Percentiles rank a stretch among this genome's conserved stretches.
Evolutionary conservation across 208 protist species (phyloP).

Genomic region (Trypanosoma boissoni): DNA sequence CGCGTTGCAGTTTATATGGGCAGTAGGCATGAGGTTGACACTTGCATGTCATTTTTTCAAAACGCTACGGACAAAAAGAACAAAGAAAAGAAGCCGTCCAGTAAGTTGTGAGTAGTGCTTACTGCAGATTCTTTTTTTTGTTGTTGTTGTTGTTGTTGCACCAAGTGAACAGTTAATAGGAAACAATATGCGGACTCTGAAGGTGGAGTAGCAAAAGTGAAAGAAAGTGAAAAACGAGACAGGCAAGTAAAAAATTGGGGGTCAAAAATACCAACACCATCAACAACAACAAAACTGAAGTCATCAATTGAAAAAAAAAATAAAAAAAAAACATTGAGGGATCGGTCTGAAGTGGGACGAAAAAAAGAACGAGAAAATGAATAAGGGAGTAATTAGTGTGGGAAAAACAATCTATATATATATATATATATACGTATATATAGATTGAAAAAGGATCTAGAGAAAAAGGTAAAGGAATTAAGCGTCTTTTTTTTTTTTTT

Average conservation of each 20-base stretch:
- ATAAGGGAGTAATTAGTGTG: neutral
- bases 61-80: neutral
- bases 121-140: slow-evolving; percentile 17
- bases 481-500: neutral
- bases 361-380: neutral
- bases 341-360: slow-evolving; percentile 39
- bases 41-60: slow-evolving; percentile 75
- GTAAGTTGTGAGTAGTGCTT: neutral
- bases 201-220: too few relatives aligned
- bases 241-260: too few relatives aligned
- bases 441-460: neutral
- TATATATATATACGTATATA: slow-evolving; percentile 1
- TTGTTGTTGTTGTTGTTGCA: slow-evolving; percentile 42
- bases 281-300: too few relatives aligned
- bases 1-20: slow-evolving; percentile 92
- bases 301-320: slow-evolving; percentile 3
- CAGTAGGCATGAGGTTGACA: slow-evolving; percentile 81
- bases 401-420: neutral
- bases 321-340: slow-evolving; percentile 11
- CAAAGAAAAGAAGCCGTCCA: neutral
- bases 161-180: too few relatives aligned
- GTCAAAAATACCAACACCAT: too few relatives aligned
- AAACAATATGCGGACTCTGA: too few relatives aligned
- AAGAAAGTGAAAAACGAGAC: too few relatives aligned
- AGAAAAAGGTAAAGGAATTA: neutral